These are phyloP conservation scores for Nakaseomyces nivariensis DNA, from an alignment of 1,139 yeast genomes.

Conservation along the genomic window DNA sequence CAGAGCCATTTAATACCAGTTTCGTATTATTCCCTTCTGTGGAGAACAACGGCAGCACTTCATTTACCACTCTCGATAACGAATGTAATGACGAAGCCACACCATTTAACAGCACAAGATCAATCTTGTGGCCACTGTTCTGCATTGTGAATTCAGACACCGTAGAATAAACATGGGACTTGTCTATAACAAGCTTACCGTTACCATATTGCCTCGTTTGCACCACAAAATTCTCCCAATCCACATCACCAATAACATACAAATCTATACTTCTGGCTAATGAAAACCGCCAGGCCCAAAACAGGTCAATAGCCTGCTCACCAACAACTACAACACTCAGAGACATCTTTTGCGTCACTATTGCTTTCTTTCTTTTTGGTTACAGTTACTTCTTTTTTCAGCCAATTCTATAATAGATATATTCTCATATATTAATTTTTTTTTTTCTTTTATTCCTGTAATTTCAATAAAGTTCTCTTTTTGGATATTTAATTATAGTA, in stretches of 20 bases:
- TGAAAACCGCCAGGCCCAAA: constrained; percentile 26
- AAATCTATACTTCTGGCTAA: constrained; percentile 21
- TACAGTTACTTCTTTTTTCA: no score
- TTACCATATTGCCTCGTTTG: constrained; percentile 21
- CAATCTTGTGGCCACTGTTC: constrained; percentile 29
- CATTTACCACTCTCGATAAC: constrained; percentile 32
- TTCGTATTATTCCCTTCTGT: constrained; percentile 35
- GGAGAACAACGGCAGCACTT: constrained; percentile 22
- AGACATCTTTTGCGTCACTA: background rate
- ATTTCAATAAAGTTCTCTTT: no score
- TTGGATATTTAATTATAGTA: no score
- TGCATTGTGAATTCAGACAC: constrained; percentile 10
- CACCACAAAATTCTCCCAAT: constrained; percentile 15
- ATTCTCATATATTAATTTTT: no score
- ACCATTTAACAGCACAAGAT: constrained; percentile 36
- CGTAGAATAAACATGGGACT: constrained; percentile 16
- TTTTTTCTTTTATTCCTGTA: no score
- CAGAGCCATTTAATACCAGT: constrained; percentile 55
- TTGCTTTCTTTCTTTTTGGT: background rate
- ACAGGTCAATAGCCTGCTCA: constrained; percentile 22
- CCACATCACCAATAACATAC: constrained; percentile 18
- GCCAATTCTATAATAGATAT: no score
- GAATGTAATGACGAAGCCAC: constrained; percentile 37
- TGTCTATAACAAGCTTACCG: constrained; percentile 17
- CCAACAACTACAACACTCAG: constrained; percentile 24